phyloP scores from a whole-genome alignment of 257 asterid genomes.

The Datura wrightii region DNA sequence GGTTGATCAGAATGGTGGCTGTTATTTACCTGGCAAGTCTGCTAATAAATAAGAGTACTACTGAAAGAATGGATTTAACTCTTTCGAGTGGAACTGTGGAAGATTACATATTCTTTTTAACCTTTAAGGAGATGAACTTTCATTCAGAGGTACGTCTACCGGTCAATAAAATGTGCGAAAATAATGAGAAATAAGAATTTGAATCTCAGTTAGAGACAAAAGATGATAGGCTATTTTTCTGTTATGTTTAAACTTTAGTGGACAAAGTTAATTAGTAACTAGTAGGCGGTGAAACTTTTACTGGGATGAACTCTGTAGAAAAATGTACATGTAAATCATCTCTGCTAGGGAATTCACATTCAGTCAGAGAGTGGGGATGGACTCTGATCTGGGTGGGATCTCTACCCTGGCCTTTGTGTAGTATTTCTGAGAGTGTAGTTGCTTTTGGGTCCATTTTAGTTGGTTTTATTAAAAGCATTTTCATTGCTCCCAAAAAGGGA shows the following conservation, averaged over 20 bases:
- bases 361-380: background rate
- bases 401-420: background rate
- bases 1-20: conserved; percentile 23
- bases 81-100: background rate
- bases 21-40: conserved; percentile 1
- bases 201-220: background rate
- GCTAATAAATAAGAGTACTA: background rate
- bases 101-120: background rate
- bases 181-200: background rate
- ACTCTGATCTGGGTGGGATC: background rate
- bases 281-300: background rate
- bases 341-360: conserved; percentile 4
- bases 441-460: conserved; percentile 15
- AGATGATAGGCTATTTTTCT: background rate
- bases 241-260: background rate
- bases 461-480: conserved; percentile 2
- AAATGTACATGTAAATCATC: background rate
- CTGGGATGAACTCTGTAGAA: background rate
- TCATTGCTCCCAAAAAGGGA: background rate
- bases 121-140: background rate
- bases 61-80: background rate
- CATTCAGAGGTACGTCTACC: background rate
- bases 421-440: conserved; percentile 4
- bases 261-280: background rate
- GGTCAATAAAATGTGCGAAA: background rate